phyloP scores from a whole-genome alignment of 768 basidiomycete species.

The Panaeolus cyanescens region DNA sequence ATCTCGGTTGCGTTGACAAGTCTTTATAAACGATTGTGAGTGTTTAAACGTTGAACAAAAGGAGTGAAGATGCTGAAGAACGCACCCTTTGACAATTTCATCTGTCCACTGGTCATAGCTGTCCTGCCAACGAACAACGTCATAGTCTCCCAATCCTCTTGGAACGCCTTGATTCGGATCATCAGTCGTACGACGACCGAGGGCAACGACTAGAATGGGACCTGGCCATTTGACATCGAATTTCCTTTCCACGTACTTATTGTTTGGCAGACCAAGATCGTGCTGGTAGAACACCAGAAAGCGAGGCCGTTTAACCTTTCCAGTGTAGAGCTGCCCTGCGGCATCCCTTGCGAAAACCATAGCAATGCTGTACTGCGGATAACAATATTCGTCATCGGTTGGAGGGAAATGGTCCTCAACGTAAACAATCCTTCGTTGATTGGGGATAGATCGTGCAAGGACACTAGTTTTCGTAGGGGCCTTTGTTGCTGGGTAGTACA shows the following conservation, averaged over 20 bases:
- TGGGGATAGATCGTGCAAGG: neutral
- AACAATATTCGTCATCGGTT: neutral
- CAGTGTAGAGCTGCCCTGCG: neutral
- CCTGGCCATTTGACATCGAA: neutral
- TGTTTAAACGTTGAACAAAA: too few relatives aligned
- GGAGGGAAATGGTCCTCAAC: neutral
- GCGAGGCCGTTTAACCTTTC: neutral
- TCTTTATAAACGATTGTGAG: too few relatives aligned
- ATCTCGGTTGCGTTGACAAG: neutral
- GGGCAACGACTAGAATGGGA: neutral
- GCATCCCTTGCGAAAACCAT: neutral
- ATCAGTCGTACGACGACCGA: neutral
- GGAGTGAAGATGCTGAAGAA: neutral
- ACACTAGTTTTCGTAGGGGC: neutral
- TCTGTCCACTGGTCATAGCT: neutral
- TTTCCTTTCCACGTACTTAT: neutral
- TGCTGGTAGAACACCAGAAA: neutral
- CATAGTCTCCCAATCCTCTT: neutral
- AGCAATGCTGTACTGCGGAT: neutral
- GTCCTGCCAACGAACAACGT: neutral
- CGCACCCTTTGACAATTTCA: neutral
- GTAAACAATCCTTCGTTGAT: neutral
- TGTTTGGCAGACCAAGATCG: neutral
- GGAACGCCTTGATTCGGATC: neutral
- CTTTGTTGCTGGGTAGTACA: neutral